Base-by-base conservation (phyloP, 1,284 basidiomycete species). In the Ceratobasidium sp. region DNA sequence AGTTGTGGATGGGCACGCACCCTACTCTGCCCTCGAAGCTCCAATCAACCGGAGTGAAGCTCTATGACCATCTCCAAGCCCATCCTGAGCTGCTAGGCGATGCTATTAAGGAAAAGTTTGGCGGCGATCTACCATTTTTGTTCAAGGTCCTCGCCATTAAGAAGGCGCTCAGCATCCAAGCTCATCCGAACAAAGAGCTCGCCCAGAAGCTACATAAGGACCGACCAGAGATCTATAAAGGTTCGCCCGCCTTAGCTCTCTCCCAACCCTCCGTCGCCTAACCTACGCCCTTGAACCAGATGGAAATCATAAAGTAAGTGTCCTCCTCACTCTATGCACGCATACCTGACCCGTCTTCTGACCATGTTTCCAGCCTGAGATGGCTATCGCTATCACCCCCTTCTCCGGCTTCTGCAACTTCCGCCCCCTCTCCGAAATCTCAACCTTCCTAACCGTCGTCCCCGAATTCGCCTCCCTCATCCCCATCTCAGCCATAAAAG, bases 1-100 rank as follows among this genome's bases (percentile, higher is more conserved):
- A 97, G 95, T 85, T 98, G 56, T 99, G 98, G 98, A 99, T 99
- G 97, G 98, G 98, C 19, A 99, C 98, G 0, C 98, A 99, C 81
- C 89, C 94, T 0, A 94, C 89, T 29, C 89, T 95, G 11, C 97
- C 97, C 0, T 96, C 96, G 1, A 88, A 85, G 59, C 83, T 94
- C 29, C 77, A 84, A 14, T 41, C 36, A 41, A 84, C 84, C 2
- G 83, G 83, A 14, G 79, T 81, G 76, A 82, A 79, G 59, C 89
- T 96, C 53, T 87, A 89, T 1, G 84, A 89, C 19, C 83, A 93
- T 80, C 87, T 98, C 77, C 84, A 87, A 27, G 82, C 85, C 1
- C 86, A 94, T 81, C 91, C 91, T 24, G 84, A 88, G 60, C 86
- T 94, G 76, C 89, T 97, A 57, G 93, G 93, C 17, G 79, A 85